Percentiles rank a stretch among this genome's conserved stretches.
phyloP scores from a whole-genome alignment of 306 rosid species.

The Cajanus cajan region DNA sequence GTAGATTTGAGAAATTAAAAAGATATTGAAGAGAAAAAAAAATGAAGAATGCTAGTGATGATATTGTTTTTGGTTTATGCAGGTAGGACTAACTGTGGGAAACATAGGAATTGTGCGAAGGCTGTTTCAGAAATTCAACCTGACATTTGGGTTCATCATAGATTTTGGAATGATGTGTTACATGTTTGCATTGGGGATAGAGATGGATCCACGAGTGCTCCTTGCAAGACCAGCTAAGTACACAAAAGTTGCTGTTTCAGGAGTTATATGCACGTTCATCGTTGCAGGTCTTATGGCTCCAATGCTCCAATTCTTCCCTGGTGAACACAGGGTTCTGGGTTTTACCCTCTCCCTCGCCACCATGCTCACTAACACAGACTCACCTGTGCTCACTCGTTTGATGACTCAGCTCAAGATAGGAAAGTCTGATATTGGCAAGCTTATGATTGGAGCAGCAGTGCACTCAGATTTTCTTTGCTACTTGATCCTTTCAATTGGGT shows the following conservation, averaged over 20 bases:
- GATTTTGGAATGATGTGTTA: slow-evolving; percentile 87
- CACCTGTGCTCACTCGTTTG: slow-evolving; percentile 76
- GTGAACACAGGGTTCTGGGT: slow-evolving; percentile 17
- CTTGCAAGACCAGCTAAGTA: slow-evolving; percentile 46
- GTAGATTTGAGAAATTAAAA: too few relatives aligned
- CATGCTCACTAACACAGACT: slow-evolving; percentile 59
- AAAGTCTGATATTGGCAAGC: slow-evolving; percentile 76
- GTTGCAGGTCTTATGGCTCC: slow-evolving; percentile 44
- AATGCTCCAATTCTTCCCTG: slow-evolving; percentile 26
- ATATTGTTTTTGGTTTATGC: background rate
- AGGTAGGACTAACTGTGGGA: slow-evolving; percentile 70
- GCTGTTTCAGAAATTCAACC: slow-evolving; percentile 14
- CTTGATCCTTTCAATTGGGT: slow-evolving; percentile 59
- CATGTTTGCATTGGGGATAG: slow-evolving; percentile 85
- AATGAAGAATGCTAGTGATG: too few relatives aligned
- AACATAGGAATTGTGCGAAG: slow-evolving; percentile 47
- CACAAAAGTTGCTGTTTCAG: slow-evolving; percentile 61
- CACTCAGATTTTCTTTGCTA: slow-evolving; percentile 66
- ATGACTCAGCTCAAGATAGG: slow-evolving; percentile 69
- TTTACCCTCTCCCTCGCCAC: slow-evolving; percentile 56
- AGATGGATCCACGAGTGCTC: slow-evolving; percentile 67
- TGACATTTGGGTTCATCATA: slow-evolving; percentile 54
- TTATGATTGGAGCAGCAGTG: slow-evolving; percentile 72
- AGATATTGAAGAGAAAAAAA: too few relatives aligned
- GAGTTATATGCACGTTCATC: slow-evolving; percentile 56